Evolutionary conservation across 169 alveolate genomes (phyloP).

Genomic region (Eimeria acervulina): DNA sequence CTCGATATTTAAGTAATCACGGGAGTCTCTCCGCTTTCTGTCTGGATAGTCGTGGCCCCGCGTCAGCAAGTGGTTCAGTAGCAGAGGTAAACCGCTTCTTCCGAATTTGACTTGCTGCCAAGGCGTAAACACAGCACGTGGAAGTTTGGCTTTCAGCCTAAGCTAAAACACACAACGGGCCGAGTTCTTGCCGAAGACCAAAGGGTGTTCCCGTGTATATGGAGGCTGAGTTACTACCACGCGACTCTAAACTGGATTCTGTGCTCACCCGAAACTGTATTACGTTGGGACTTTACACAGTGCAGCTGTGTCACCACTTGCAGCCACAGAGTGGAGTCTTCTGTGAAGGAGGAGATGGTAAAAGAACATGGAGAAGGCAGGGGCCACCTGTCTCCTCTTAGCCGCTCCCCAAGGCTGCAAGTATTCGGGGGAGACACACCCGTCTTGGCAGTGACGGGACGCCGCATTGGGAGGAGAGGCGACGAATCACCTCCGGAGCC

Average conservation of each 20-base stretch:
- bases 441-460: constrained; percentile 59
- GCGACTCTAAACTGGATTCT: neutral
- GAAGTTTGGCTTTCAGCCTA: neutral
- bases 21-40: neutral
- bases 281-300: neutral
- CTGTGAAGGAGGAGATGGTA: constrained; percentile 25
- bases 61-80: neutral
- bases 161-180: neutral
- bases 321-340: neutral
- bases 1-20: neutral
- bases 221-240: neutral
- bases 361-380: constrained; percentile 67
- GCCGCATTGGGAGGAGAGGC: constrained; percentile 58
- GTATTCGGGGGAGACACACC: constrained; percentile 15
- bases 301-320: neutral
- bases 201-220: no score
- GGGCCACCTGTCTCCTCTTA: constrained; percentile 24
- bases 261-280: neutral
- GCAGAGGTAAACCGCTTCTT: neutral
- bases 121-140: neutral
- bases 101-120: neutral
- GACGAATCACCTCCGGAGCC: constrained; percentile 67
- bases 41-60: neutral
- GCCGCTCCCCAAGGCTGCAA: constrained; percentile 28
- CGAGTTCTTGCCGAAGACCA: neutral